phyloP scores from a whole-genome alignment of 140 eudicot species.

The Anethum foeniculum region DNA sequence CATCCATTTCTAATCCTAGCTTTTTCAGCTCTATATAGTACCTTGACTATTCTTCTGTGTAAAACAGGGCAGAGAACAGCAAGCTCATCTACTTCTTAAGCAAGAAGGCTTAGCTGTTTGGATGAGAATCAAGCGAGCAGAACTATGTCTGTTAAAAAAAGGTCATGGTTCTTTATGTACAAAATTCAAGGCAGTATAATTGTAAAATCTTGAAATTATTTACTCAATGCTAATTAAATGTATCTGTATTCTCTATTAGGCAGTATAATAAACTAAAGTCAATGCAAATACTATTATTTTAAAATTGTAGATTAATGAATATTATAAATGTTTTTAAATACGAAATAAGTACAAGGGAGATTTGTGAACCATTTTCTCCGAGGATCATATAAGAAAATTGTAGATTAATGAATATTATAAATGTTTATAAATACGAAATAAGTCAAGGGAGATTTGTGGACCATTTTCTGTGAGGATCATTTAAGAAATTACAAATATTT shows the following conservation, averaged over 20 bases:
- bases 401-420: too few species aligned
- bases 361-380: too few species aligned
- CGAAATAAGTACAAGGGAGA: too few species aligned
- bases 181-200: background rate
- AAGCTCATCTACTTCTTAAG: background rate
- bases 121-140: background rate
- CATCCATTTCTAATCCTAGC: too few species aligned
- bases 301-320: too few species aligned
- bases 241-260: background rate
- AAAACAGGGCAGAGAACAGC: background rate
- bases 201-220: background rate
- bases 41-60: background rate
- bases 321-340: too few species aligned
- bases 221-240: too few species aligned
- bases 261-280: background rate
- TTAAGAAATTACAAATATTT: too few species aligned
- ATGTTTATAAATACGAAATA: too few species aligned
- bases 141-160: background rate
- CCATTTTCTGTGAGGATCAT: too few species aligned
- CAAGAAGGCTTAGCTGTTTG: background rate
- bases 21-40: background rate
- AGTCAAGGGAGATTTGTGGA: too few species aligned
- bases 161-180: background rate
- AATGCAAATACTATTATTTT: background rate
- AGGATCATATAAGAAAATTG: too few species aligned